These are phyloP conservation scores for Actinomortierella wolfii DNA, from an alignment of 371 early-diverging fungal species.

Conservation along the genomic window DNA sequence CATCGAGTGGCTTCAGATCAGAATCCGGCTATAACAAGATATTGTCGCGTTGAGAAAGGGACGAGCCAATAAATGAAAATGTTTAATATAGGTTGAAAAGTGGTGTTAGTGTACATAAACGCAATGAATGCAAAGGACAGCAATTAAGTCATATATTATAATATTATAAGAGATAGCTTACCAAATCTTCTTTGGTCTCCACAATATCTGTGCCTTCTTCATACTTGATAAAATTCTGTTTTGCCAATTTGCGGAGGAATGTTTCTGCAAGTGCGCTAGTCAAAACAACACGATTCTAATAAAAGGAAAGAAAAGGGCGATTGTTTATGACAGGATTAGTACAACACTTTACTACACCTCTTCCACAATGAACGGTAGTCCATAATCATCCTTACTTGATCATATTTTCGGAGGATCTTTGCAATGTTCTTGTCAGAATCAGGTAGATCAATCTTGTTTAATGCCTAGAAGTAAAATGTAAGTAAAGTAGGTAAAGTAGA, in stretches of 20 bases:
- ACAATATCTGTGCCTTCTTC: constrained; percentile 72
- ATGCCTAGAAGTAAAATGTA: constrained; percentile 47
- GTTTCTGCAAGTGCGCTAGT: constrained; percentile 79
- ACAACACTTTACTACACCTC: too few relatives aligned
- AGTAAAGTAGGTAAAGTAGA: background rate
- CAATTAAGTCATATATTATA: too few relatives aligned
- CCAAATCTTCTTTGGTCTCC: constrained; percentile 57
- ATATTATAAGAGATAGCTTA: constrained; percentile 20
- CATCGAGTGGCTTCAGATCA: constrained; percentile 64
- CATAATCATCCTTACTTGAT: constrained; percentile 53
- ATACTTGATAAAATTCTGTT: constrained; percentile 70
- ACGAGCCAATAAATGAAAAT: too few relatives aligned
- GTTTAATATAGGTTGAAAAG: too few relatives aligned
- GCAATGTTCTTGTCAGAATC: constrained; percentile 82
- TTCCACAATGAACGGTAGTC: too few relatives aligned
- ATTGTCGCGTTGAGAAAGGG: too few relatives aligned
- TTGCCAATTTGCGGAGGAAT: constrained; percentile 71
- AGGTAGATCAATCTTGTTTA: constrained; percentile 85
- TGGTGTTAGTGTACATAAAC: too few relatives aligned
- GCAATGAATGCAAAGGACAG: too few relatives aligned
- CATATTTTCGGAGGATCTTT: constrained; percentile 72
- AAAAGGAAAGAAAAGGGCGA: background rate
- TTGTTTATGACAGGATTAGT: background rate
- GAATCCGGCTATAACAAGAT: constrained; percentile 48
- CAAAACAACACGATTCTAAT: constrained; percentile 63